Percentiles rank a stretch among this genome's conserved stretches.
Conservation (phyloP, 495 filamentous ascomycete genomes). For the Podospora conica region DNA sequence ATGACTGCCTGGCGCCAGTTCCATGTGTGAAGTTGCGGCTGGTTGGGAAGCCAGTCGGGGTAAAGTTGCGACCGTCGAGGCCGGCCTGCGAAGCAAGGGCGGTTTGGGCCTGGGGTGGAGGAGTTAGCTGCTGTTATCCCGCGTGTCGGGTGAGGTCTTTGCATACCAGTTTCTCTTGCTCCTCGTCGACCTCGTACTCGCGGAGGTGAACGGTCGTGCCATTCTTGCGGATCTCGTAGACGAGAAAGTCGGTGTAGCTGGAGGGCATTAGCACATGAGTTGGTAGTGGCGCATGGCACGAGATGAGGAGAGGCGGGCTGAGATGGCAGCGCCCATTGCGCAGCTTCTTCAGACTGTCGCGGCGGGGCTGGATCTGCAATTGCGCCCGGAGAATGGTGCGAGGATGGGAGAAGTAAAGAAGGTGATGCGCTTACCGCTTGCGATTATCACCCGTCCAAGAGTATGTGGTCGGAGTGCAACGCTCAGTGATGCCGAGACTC, state of each 20-base stretch:
- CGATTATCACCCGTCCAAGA: conserved; percentile 34
- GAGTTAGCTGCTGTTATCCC: background rate
- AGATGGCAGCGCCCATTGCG: too few species aligned
- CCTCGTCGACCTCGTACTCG: conserved; percentile 44
- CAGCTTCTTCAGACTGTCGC: too few species aligned
- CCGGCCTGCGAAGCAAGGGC: background rate
- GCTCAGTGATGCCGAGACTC: conserved; percentile 32
- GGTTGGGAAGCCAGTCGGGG: background rate
- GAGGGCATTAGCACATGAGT: background rate
- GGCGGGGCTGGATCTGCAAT: too few species aligned
- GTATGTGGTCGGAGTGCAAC: conserved; percentile 27
- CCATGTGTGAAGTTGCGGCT: background rate
- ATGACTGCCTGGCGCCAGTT: background rate
- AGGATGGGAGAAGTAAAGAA: background rate
- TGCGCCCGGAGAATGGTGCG: too few species aligned
- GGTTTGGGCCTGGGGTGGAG: background rate
- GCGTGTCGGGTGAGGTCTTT: background rate
- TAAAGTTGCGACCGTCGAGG: background rate
- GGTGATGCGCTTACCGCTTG: conserved; percentile 28
- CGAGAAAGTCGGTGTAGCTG: conserved; percentile 92
- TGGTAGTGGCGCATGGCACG: background rate
- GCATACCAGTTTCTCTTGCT: conserved; percentile 28
- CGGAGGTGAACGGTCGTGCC: conserved; percentile 74
- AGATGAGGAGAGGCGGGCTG: too few species aligned
- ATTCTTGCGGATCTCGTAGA: conserved; percentile 80